A percentile compares a stretch with the other conserved stretches of the same genome.
These are phyloP conservation scores for Candida sanyaensis DNA, from an alignment of 1,139 yeast genomes.

Conservation along the genomic window DNA sequence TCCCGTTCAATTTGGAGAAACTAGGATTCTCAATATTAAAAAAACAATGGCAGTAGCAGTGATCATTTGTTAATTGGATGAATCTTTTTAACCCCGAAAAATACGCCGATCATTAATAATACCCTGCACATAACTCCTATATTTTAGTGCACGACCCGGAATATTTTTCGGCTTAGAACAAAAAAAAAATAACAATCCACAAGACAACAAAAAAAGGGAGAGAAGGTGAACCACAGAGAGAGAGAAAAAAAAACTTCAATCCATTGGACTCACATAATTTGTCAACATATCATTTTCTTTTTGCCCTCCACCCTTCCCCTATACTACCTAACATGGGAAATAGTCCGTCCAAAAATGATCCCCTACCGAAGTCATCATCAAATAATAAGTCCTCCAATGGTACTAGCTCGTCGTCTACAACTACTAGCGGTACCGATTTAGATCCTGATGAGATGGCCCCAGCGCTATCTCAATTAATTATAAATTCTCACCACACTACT, in stretches of 20 bases:
- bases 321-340: conserved; percentile 46
- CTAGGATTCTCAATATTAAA: too few species aligned
- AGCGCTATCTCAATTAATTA: conserved; percentile 39
- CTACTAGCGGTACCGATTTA: conserved; percentile 27
- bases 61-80: too few species aligned
- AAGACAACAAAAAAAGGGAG: too few species aligned
- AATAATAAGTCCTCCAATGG: conserved; percentile 21
- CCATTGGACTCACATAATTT: background rate
- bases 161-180: too few species aligned
- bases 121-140: too few species aligned
- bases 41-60: too few species aligned
- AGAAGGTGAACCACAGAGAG: background rate
- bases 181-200: too few species aligned
- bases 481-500: conserved; percentile 7
- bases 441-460: conserved; percentile 49
- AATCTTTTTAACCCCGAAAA: too few species aligned
- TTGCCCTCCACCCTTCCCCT: background rate
- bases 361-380: conserved; percentile 41
- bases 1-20: too few species aligned
- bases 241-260: background rate
- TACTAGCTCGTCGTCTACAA: conserved; percentile 5
- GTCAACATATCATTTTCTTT: background rate
- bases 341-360: conserved; percentile 59
- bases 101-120: too few species aligned
- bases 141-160: too few species aligned